Base-by-base conservation (phyloP, 2,329 filamentous ascomycete species). In the Talaromyces funiculosus region DNA sequence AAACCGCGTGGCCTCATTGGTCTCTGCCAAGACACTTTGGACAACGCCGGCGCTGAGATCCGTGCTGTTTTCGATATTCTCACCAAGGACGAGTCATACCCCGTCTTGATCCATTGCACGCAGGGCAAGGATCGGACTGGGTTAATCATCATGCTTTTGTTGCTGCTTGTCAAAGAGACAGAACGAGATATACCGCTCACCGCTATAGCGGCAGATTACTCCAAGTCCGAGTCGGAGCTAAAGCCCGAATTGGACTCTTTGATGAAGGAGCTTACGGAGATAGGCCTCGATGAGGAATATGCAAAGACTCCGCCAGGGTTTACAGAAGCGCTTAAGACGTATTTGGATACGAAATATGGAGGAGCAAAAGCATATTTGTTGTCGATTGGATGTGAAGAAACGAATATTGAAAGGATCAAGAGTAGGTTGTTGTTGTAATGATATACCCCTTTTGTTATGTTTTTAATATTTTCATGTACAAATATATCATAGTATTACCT, bases 91-190 rank as follows among this genome's bases (percentile, higher is more conserved):
- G 66, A 72, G 0, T 80, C 79, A 16, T 85, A 86, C 64, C 90
- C 91, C 0, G 73, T 86, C 0, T 71, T 96, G 7, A 77, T 94
- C 2, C 90, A 96, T 73, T 96, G 92, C 73, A 94, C 91, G 0
- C 90, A 95, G 68, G 92, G 92, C 61, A 96, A 96, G 71, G 92
- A 96, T 69, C 84, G 92, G 2, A 92, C 86, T 1, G 92, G 92
- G 0, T 77, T 96, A 12, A 79, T 90, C 10, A 79, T 90, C 4
- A 78, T 88, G 42, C 77, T 96, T 3, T 73, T 88, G 0, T 79
- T 93, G 67, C 42, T 61, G 2, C 54, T 61, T 0, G 35, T 20
- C 14, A 38, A 59, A 37, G 20, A 29, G 3, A 16, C 22, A 4
- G 35, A n/a, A 40, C 4, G 76, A 89, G 7, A 73, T 68, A 71